These are phyloP conservation scores for Fusarium domesticum DNA, from an alignment of 2,329 filamentous ascomycete species.

Conservation along the genomic window DNA sequence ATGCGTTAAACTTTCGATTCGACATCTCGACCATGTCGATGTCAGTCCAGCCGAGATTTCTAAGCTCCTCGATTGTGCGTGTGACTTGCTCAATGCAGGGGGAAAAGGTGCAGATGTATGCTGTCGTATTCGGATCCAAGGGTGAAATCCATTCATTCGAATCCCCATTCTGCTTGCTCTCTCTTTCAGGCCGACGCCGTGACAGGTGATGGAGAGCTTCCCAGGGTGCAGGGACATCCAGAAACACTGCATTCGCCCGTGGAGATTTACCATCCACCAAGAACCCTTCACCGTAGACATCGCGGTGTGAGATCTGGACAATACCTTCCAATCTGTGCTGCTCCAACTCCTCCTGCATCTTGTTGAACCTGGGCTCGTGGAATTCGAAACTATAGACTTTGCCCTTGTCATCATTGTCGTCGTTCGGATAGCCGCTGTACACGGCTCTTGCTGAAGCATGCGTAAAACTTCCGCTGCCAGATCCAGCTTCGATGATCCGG, in stretches of 20 bases:
- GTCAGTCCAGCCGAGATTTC: conserved; percentile 80
- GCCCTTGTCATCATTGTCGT: conserved; percentile 49
- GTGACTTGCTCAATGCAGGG: conserved; percentile 97
- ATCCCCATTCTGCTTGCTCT: conserved; percentile 23
- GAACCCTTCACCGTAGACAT: conserved; percentile 77
- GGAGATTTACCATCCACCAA: conserved; percentile 58
- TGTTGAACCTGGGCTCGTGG: conserved; percentile 67
- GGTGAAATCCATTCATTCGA: conserved; percentile 49
- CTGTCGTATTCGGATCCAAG: conserved; percentile 68
- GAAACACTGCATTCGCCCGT: conserved; percentile 68
- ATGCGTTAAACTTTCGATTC: conserved; percentile 75
- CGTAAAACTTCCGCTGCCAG: conserved; percentile 80
- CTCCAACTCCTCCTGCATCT: conserved; percentile 66
- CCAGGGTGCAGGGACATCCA: conserved; percentile 81
- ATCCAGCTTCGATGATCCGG: conserved; percentile 74
- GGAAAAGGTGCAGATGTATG: conserved; percentile 88
- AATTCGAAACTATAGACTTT: conserved; percentile 83
- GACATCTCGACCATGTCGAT: conserved; percentile 91
- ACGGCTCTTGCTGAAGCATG: conserved; percentile 74
- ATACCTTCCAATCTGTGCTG: conserved; percentile 63
- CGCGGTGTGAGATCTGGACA: conserved; percentile 71
- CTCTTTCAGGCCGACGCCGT: conserved; percentile 40
- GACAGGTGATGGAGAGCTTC: conserved; percentile 74
- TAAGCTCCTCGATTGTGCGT: conserved; percentile 75
- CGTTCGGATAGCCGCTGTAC: conserved; percentile 64